Evolutionary conservation across 139 green algal genomes (phyloP), one percentile per base, ranked within the genome.

Genomic region (Volvox africanus): DNA sequence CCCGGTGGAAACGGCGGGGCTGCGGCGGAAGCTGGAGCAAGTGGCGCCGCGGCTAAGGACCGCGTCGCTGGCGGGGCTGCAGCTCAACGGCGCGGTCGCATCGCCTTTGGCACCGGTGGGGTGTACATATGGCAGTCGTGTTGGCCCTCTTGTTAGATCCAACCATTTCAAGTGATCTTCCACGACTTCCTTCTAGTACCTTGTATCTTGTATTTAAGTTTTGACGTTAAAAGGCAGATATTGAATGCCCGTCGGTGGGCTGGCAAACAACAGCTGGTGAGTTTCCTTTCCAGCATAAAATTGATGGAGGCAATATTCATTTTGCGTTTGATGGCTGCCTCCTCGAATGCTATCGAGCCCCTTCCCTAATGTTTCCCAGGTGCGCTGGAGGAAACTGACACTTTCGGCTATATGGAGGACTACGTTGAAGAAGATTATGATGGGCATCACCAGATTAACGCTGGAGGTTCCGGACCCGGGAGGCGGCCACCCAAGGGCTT

Each of bases 91-190:
- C 68, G 75, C 19, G 87, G 95, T 0, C 96, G 97, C 18, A 94
- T 96, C 19, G 98, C 98, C 0, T 99, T 99, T 93, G 98, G 98
- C 5, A 93, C 95, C 0, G 97, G 98, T 6, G 95, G 95, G 24
- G 97, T 2, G 12, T 14, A 30, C 35, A 12, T 75, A 28, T 75
- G 44, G 44, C 44, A 14, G 44, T 55, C 44, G 5, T 9, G 44
- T 55, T 55, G 44, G 5, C 44, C 44, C 5, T 55, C 44, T 55
- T 55, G 9, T 55, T 55, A 55, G 44, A 55, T 55, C 44, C 44
- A 55, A 14, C 44, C 44, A 14, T 55, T 14, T 5, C 44, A 55
- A 55, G 9, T 55, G 5, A 55, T 55, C 44, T 55, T 55, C 9
- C 44, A 55, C 44, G 44, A 9, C 44, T 9, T 55, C 44, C 5